Evolutionary conservation across 805 yeast genomes (phyloP), one percentile per base, ranked within the genome.

Genomic region (Diddensiella santjacobensis): DNA sequence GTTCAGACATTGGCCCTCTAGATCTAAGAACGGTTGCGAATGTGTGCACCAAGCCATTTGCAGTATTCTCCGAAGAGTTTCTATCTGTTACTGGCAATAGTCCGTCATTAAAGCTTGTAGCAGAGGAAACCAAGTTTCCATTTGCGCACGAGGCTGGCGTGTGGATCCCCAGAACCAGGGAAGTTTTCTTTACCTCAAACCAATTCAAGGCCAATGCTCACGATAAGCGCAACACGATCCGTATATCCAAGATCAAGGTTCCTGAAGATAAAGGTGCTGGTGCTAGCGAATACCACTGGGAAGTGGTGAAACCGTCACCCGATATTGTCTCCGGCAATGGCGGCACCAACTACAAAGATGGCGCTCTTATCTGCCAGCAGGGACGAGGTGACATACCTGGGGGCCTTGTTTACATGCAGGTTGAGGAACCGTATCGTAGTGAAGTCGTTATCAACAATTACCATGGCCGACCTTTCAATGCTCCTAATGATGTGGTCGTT

Each of bases 141-240:
- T 61, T 58, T 39, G 65, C 65, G 2, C 65, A 61, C 48, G 65
- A 61, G 42, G 65, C 63, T 4, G 64, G 63, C 3, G 51, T 60
- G 11, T 60, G 60, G 60, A 46, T 56, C 30, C 59, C 60, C 4
- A 37, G 40, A 8, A 43, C 53, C 1, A 53, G 62, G 26, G 58
- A 58, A 38, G 62, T 60, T 33, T 50, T 56, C 40, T 61, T 61
- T 54, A 60, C 65, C 6, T 57, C 64, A 17, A 59, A 57, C 47
- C 60, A 55, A 52, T 54, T 49, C 37, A 44, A 40, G 19, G 22
- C 35, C 19, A 39, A 50, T 23, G 45, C 48, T 22, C 41, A 39
- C 10, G 10, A 42, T 10, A 4, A 6, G 22, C 22, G 48, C 15
- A 48, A 43, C 29, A 29, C 40, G 19, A 53, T 54, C 29, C 24